These are phyloP conservation scores for Brassica balearica DNA, from an alignment of 441 rosid species.

Conservation along the genomic window DNA sequence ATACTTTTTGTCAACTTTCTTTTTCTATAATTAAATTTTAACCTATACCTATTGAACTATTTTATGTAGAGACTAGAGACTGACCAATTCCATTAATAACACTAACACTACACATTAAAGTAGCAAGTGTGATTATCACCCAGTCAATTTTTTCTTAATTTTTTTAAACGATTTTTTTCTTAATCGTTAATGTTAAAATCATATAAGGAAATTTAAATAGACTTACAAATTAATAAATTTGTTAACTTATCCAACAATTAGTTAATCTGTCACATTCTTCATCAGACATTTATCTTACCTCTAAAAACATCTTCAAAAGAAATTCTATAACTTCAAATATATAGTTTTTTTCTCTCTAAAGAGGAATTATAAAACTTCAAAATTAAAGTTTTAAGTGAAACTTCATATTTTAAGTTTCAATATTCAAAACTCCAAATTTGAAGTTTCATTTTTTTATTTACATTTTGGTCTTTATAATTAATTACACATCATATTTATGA, in stretches of 20 bases:
- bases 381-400: too few species aligned
- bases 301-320: background rate
- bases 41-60: background rate
- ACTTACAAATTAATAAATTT: background rate
- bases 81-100: slow-evolving; percentile 10
- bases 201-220: background rate
- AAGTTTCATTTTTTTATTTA: too few species aligned
- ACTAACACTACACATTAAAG: slow-evolving; percentile 5
- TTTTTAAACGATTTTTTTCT: background rate
- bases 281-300: slow-evolving; percentile 20
- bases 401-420: too few species aligned
- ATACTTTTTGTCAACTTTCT: slow-evolving; percentile 27
- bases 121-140: slow-evolving; percentile 20
- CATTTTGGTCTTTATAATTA: too few species aligned
- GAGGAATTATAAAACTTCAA: too few species aligned
- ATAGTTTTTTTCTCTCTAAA: too few species aligned
- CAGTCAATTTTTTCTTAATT: slow-evolving; percentile 10
- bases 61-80: slow-evolving; percentile 24
- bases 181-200: slow-evolving; percentile 6
- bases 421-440: too few species aligned
- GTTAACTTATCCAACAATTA: slow-evolving; percentile 15
- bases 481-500: too few species aligned
- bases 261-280: slow-evolving; percentile 28
- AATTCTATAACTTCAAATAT: too few species aligned
- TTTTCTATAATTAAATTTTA: background rate